These are phyloP conservation scores for Mortierella sp. DNA, from an alignment of 371 early-diverging fungal species.

Conservation along the genomic window DNA sequence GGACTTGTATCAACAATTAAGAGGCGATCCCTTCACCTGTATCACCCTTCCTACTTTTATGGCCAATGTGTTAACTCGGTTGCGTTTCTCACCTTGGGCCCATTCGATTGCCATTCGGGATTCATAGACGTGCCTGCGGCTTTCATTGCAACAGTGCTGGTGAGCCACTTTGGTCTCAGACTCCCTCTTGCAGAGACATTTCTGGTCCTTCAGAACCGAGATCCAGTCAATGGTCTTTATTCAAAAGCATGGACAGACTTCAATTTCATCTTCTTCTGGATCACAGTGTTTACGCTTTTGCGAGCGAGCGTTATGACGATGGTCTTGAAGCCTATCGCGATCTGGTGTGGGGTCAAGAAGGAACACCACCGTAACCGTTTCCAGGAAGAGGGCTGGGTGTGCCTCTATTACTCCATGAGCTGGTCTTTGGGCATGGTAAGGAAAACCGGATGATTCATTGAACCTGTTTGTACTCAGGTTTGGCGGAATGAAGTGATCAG, in stretches of 20 bases:
- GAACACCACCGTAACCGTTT: constrained; percentile 68
- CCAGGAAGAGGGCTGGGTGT: constrained; percentile 77
- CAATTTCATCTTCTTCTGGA: constrained; percentile 68
- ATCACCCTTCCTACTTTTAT: too few species aligned
- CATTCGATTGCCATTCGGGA: too few species aligned
- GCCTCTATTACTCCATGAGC: constrained; percentile 64
- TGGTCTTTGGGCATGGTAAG: constrained; percentile 64
- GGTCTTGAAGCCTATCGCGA: constrained; percentile 66
- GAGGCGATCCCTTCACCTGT: too few species aligned
- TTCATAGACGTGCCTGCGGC: constrained; percentile 33
- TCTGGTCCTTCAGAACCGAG: constrained; percentile 60
- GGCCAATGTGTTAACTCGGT: not conserved
- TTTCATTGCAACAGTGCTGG: constrained; percentile 22
- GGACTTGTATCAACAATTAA: too few species aligned
- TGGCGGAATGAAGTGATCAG: too few species aligned
- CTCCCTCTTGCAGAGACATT: constrained; percentile 60
- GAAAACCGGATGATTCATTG: constrained; percentile 16
- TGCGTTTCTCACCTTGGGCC: too few species aligned
- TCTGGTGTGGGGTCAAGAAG: constrained; percentile 51
- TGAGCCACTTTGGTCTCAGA: constrained; percentile 49
- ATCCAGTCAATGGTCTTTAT: constrained; percentile 55
- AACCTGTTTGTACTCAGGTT: not conserved
- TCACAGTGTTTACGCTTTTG: constrained; percentile 69
- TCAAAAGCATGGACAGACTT: constrained; percentile 66
- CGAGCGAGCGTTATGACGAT: constrained; percentile 65